Conservation (phyloP, 495 filamentous ascomycete genomes). For the Staphylotrichum longicolle region DNA sequence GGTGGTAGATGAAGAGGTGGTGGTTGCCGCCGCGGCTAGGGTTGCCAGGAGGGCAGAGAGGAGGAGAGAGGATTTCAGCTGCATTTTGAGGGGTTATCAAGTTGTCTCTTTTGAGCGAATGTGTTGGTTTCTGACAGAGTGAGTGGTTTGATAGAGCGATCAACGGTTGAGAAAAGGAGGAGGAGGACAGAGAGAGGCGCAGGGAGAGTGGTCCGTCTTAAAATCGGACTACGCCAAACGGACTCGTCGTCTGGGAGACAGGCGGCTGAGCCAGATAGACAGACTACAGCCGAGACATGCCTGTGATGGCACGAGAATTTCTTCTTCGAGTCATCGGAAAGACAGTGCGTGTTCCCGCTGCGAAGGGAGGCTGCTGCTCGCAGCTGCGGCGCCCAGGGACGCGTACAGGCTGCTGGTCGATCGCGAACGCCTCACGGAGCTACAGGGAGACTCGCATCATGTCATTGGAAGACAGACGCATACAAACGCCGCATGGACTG, state of each 20-base stretch:
- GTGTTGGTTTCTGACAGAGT: neutral
- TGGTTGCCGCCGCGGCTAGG: conserved; percentile 18
- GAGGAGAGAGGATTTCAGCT: conserved; percentile 28
- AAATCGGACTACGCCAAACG: neutral
- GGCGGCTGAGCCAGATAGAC: neutral
- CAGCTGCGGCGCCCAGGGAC: conserved; percentile 6
- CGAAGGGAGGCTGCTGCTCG: neutral
- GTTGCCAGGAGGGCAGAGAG: conserved; percentile 26
- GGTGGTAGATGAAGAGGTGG: neutral
- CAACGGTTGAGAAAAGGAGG: neutral
- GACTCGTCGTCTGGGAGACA: conserved; percentile 14
- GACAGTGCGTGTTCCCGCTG: conserved; percentile 14
- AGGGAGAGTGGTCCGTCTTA: conserved; percentile 8
- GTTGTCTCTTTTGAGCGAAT: too few relatives aligned
- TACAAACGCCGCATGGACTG: neutral
- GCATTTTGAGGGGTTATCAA: conserved; percentile 24
- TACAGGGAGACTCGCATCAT: neutral
- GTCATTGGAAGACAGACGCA: conserved; percentile 10
- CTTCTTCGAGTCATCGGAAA: conserved; percentile 4
- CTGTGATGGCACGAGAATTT: conserved; percentile 13
- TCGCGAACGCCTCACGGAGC: conserved; percentile 14
- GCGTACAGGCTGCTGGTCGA: conserved; percentile 15
- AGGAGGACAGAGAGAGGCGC: neutral
- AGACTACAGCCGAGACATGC: conserved; percentile 12
- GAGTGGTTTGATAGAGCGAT: neutral